Percentiles rank a stretch among this genome's conserved stretches.
These are phyloP conservation scores for Saccharomyces hybrid DNA, from an alignment of 1,139 yeast genomes.

Conservation along the genomic window DNA sequence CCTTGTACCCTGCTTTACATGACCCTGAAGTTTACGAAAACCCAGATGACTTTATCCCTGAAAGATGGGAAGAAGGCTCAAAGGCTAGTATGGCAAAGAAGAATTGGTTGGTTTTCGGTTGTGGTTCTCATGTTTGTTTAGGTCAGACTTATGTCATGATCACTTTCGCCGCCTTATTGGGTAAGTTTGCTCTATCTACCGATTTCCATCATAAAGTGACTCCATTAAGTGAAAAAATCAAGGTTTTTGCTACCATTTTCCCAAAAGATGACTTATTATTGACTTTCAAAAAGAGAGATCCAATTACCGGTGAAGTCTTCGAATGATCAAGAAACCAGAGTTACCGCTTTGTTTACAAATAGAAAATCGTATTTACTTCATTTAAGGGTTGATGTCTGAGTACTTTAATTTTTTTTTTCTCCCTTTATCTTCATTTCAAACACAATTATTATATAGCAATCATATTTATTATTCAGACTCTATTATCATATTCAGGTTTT, in stretches of 20 bases:
- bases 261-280: conserved; percentile 90
- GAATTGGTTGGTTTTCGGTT: conserved; percentile 94
- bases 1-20: conserved; percentile 89
- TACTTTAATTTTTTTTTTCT: background rate
- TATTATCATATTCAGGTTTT: background rate
- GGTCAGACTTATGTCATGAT: conserved; percentile 91
- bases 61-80: conserved; percentile 79
- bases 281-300: conserved; percentile 60
- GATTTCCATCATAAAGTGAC: conserved; percentile 81
- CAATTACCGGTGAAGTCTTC: conserved; percentile 30
- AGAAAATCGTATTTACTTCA: background rate
- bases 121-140: conserved; percentile 92
- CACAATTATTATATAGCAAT: background rate
- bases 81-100: conserved; percentile 57
- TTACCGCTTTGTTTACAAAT: background rate
- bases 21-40: conserved; percentile 93
- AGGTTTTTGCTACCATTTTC: conserved; percentile 95
- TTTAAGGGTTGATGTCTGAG: background rate
- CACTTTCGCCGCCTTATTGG: conserved; percentile 82
- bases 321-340: conserved; percentile 11
- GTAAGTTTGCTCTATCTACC: conserved; percentile 73
- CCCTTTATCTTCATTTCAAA: background rate
- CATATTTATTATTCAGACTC: background rate
- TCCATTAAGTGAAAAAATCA: conserved; percentile 76
- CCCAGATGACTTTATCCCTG: conserved; percentile 92